Evolutionary conservation across 129 eudicot species (phyloP), one percentile per base, ranked within the genome.

Genomic region (Flaveria robusta): DNA sequence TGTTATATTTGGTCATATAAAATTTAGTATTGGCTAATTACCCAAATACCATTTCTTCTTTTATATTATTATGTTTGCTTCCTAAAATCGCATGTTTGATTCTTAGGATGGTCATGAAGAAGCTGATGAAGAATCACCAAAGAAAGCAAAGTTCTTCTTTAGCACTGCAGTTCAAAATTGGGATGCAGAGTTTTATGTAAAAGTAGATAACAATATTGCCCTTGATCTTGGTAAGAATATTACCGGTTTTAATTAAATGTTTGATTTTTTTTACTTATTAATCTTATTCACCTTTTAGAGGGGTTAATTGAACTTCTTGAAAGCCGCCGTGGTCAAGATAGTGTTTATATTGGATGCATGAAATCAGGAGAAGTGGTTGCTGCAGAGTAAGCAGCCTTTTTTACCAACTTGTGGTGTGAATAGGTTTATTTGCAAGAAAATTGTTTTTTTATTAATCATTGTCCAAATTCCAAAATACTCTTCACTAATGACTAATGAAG

Each of bases 341-440:
- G 86, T 83, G 81, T 92, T 65, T 93, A 88, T 73, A 83, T 92
- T 77, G 98, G 98, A 77, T 93, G 98, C 88, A 93, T 93, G 98
- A 93, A 90, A 81, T 93, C 98, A 37, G 98, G 98, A 45, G 96
- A 81, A 62, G 98, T 90, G 70, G 88, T 93, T 62, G 71, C 89
- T 27, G 97, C 89, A 81, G 93, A 81, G 97, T 92, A 87, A 75
- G 73, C 67, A 72, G 34, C 73, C 26, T 55, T 41, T 43, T 59
- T 39, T 22, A 55, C 77, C 68, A 20, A 20, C 55, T 42, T 68
- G 22, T 60, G 22, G 11, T n/a, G 10, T 51, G 58, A n/a, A 51
- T 51, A 51, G 58, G 58, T 51, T 59, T 59, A 24, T 59, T 13
- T 58, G 23, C 24, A 22, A 10, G 15, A 58, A 22, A 24, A 2